Evolutionary conservation across 2,329 filamentous ascomycete genomes (phyloP).

Genomic region (Scedosporium boydii): DNA sequence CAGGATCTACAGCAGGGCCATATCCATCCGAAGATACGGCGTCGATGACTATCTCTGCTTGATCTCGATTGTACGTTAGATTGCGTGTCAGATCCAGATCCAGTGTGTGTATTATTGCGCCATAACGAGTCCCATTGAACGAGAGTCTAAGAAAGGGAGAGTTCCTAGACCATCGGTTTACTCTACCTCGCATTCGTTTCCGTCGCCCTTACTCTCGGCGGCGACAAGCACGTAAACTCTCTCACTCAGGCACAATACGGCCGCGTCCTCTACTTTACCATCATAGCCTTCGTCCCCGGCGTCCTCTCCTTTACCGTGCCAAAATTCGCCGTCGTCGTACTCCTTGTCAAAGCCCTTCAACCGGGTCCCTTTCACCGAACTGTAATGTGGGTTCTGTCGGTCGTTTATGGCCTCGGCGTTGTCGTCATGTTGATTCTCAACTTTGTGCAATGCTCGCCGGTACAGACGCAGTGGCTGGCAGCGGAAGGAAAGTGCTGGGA

Average conservation of each 20-base stretch:
- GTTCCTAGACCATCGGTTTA: background rate
- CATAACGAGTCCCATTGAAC: background rate
- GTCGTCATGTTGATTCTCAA: constrained; percentile 27
- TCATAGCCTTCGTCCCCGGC: constrained; percentile 25
- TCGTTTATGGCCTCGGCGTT: constrained; percentile 18
- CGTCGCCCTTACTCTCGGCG: constrained; percentile 24
- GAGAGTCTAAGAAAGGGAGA: background rate
- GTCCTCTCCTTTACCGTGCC: constrained; percentile 29
- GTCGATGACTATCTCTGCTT: background rate
- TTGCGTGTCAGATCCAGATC: too few species aligned
- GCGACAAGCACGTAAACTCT: constrained; percentile 26
- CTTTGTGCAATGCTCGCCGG: constrained; percentile 31
- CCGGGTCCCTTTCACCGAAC: constrained; percentile 21
- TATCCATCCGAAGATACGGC: background rate
- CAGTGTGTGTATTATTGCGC: background rate
- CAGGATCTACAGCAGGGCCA: background rate
- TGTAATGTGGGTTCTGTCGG: constrained; percentile 25
- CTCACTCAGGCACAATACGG: constrained; percentile 20
- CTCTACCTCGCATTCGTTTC: constrained; percentile 23
- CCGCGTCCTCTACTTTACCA: constrained; percentile 23
- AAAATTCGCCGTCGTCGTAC: constrained; percentile 29
- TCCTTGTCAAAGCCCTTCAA: constrained; percentile 27
- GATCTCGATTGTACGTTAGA: background rate
- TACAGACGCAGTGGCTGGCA: constrained; percentile 25
- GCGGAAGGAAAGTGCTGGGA: constrained; percentile 24